These are phyloP conservation scores for Rubroboletus pulcherrimus DNA, from an alignment of 768 basidiomycete species.

Conservation along the genomic window DNA sequence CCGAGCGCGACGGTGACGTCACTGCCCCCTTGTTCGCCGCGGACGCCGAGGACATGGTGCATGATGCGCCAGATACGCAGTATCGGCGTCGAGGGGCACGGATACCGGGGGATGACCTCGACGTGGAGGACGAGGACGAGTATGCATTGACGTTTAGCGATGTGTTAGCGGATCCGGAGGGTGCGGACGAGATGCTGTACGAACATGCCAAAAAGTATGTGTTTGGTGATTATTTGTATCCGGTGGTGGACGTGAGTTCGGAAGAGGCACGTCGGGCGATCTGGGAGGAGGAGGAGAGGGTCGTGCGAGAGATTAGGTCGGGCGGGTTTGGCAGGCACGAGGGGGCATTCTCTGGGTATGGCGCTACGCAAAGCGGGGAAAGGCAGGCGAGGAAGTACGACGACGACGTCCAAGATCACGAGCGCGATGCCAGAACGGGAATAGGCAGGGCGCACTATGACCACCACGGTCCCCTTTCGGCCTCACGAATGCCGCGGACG, in stretches of 20 bases:
- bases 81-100: conserved; percentile 21
- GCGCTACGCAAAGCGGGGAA: conserved; percentile 23
- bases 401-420: conserved; percentile 5
- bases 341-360: conserved; percentile 15
- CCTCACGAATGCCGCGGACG: neutral
- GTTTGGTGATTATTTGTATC: conserved; percentile 91
- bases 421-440: conserved; percentile 15
- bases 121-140: conserved; percentile 35
- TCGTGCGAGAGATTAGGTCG: conserved; percentile 25
- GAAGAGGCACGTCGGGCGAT: conserved; percentile 32
- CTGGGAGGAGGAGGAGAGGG: conserved; percentile 29
- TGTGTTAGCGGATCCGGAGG: conserved; percentile 46
- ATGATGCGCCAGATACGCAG: conserved; percentile 55
- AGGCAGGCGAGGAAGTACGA: conserved; percentile 7
- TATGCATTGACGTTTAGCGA: conserved; percentile 28
- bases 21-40: conserved; percentile 70
- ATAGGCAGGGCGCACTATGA: neutral
- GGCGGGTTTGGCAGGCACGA: conserved; percentile 5
- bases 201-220: conserved; percentile 71
- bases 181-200: conserved; percentile 74
- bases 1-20: conserved; percentile 54
- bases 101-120: conserved; percentile 26
- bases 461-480: neutral
- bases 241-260: conserved; percentile 82
- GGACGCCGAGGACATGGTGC: conserved; percentile 63